Evolutionary conservation across 805 yeast genomes (phyloP).

Genomic region (Kockiozyma suomiensis): DNA sequence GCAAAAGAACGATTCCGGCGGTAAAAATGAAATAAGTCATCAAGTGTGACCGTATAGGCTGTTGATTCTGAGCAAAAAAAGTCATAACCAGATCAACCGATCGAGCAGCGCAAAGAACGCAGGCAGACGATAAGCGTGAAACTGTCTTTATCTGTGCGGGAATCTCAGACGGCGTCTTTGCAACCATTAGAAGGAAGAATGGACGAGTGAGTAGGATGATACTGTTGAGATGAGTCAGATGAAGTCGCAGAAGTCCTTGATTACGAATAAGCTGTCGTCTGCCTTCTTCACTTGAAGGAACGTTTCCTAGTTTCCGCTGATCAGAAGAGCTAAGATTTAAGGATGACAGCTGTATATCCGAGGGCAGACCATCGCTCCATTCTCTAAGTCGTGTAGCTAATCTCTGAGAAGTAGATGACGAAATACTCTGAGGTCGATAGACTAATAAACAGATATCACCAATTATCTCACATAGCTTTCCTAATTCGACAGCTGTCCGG

Average conservation of each 20-base stretch:
- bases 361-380: slow-evolving; percentile 35
- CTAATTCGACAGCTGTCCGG: slow-evolving; percentile 31
- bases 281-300: slow-evolving; percentile 11
- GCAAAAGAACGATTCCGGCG: slow-evolving; percentile 29
- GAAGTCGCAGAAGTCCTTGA: slow-evolving; percentile 33
- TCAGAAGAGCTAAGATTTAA: slow-evolving; percentile 17
- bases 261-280: slow-evolving; percentile 36
- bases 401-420: slow-evolving; percentile 33
- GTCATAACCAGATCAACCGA: slow-evolving; percentile 34
- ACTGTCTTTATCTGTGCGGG: slow-evolving; percentile 26
- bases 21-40: slow-evolving; percentile 34
- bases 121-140: slow-evolving; percentile 31
- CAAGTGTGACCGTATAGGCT: slow-evolving; percentile 31
- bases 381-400: slow-evolving; percentile 34
- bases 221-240: slow-evolving; percentile 35
- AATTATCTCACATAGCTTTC: slow-evolving; percentile 34
- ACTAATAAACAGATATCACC: slow-evolving; percentile 36
- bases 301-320: slow-evolving; percentile 5
- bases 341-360: slow-evolving; percentile 33
- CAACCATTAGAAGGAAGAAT: slow-evolving; percentile 33
- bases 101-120: slow-evolving; percentile 33
- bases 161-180: slow-evolving; percentile 28
- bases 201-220: slow-evolving; percentile 36
- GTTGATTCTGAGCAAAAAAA: slow-evolving; percentile 33
- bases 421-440: slow-evolving; percentile 35